A percentile compares a stretch with the other conserved stretches of the same genome.
Conservation (phyloP, 345 rosid genomes). For the Populus nigra region DNA sequence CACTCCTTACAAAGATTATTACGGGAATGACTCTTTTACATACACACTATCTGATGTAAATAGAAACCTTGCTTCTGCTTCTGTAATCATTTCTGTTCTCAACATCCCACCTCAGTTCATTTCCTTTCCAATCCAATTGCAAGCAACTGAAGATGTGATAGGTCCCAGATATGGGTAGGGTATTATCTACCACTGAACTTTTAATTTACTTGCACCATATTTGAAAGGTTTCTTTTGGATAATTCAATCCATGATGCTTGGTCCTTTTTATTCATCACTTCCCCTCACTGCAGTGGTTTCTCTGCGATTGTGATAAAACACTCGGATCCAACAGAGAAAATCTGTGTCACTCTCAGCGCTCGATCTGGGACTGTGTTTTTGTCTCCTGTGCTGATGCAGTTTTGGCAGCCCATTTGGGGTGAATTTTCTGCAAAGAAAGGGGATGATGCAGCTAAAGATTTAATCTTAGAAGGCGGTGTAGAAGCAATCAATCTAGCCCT, state of each 20-base stretch:
- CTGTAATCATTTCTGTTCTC: conserved; percentile 54
- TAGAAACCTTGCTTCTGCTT: conserved; percentile 59
- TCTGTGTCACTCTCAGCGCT: conserved; percentile 62
- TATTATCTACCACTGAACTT: neutral
- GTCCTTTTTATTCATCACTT: neutral
- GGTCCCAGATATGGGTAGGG: conserved; percentile 71
- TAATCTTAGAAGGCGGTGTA: conserved; percentile 58
- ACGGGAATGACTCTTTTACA: conserved; percentile 65
- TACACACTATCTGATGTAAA: conserved; percentile 69
- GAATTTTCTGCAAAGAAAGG: conserved; percentile 44
- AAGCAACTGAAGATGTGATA: conserved; percentile 72
- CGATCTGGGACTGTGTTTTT: conserved; percentile 50
- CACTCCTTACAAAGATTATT: conserved; percentile 69
- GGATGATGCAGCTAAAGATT: conserved; percentile 38
- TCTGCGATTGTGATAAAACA: conserved; percentile 63
- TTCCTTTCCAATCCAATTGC: conserved; percentile 55
- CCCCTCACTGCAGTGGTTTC: conserved; percentile 54
- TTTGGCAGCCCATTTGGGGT: conserved; percentile 56
- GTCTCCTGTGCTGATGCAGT: conserved; percentile 67
- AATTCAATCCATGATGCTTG: neutral
- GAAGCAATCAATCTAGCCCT: conserved; percentile 70
- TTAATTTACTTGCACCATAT: neutral
- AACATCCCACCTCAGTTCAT: conserved; percentile 82
- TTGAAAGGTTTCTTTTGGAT: neutral
- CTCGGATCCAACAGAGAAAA: conserved; percentile 62